These are phyloP conservation scores for Tetrapisispora taiwanensis DNA, from an alignment of 805 yeast genomes.

Conservation along the genomic window DNA sequence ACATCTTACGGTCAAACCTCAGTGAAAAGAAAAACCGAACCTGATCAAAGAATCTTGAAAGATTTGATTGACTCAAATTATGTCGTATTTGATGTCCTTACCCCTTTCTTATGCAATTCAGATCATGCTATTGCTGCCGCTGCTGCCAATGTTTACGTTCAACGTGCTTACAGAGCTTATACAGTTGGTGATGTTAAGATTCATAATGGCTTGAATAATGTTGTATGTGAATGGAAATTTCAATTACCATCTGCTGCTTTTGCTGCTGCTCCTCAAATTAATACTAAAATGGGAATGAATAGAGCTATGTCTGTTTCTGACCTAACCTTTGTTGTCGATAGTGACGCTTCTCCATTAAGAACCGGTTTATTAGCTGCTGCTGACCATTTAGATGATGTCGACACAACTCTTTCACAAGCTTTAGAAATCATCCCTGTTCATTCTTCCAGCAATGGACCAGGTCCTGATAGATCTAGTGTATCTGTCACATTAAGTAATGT, in stretches of 20 bases:
- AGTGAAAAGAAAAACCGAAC: constrained; percentile 57
- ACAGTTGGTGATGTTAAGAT: constrained; percentile 69
- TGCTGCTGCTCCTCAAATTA: constrained; percentile 51
- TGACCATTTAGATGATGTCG: constrained; percentile 79
- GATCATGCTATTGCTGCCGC: constrained; percentile 91
- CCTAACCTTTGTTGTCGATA: constrained; percentile 73
- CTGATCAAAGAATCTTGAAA: constrained; percentile 63
- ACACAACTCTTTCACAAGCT: constrained; percentile 68
- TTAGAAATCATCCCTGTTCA: constrained; percentile 56
- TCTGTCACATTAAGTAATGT: constrained; percentile 55
- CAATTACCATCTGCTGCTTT: constrained; percentile 77
- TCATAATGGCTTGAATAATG: constrained; percentile 42
- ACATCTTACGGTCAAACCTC: constrained; percentile 81
- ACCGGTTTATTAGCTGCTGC: constrained; percentile 78
- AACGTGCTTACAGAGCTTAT: constrained; percentile 96
- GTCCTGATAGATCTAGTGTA: constrained; percentile 35
- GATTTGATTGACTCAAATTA: constrained; percentile 95
- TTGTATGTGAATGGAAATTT: constrained; percentile 81
- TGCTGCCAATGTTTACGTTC: constrained; percentile 91
- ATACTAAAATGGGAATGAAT: constrained; percentile 45
- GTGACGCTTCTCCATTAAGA: constrained; percentile 57
- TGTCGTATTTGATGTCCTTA: constrained; percentile 89
- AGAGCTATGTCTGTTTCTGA: constrained; percentile 92
- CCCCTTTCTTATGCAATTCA: constrained; percentile 74
- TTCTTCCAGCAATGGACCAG: constrained; percentile 34